Evolutionary conservation across 78 protist genomes (phyloP).

Genomic region (Protostelium mycophagum): DNA sequence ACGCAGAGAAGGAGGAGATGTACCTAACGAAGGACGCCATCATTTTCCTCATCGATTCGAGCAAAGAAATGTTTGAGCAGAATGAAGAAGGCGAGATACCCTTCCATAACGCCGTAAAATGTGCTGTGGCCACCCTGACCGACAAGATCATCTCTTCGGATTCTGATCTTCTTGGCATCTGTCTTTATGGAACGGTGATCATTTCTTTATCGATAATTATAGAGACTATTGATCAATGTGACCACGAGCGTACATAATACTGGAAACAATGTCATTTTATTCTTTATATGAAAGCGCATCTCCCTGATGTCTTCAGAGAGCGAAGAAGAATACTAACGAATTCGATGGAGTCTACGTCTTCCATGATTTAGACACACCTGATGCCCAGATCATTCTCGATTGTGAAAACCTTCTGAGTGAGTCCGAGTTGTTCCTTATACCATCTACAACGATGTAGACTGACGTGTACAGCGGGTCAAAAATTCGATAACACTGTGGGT

Average conservation of each 20-base stretch:
- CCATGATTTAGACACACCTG: constrained; percentile 61
- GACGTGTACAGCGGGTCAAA: constrained; percentile 7
- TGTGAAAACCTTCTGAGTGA: constrained; percentile 30
- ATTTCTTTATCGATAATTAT: background rate
- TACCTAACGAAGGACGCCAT: constrained; percentile 40
- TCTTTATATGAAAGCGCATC: background rate
- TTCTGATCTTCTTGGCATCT: constrained; percentile 48
- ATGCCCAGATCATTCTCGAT: constrained; percentile 50
- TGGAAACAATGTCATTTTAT: background rate
- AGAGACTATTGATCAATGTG: background rate
- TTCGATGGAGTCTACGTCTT: constrained; percentile 67
- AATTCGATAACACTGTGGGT: constrained; percentile 26
- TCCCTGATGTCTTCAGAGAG: constrained; percentile 15
- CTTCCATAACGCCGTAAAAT: constrained; percentile 47
- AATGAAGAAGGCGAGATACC: constrained; percentile 40
- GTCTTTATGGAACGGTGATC: constrained; percentile 55
- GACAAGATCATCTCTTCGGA: constrained; percentile 69
- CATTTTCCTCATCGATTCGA: constrained; percentile 56
- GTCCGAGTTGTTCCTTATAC: no score
- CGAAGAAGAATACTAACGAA: constrained; percentile 66
- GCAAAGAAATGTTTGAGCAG: constrained; percentile 43
- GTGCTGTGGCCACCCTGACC: constrained; percentile 37
- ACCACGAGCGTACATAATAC: background rate
- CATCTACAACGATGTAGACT: no score
- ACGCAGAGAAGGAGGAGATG: background rate